phyloP scores from a whole-genome alignment of 2,329 filamentous ascomycete species.

The Aspergillus puulaauensis region DNA sequence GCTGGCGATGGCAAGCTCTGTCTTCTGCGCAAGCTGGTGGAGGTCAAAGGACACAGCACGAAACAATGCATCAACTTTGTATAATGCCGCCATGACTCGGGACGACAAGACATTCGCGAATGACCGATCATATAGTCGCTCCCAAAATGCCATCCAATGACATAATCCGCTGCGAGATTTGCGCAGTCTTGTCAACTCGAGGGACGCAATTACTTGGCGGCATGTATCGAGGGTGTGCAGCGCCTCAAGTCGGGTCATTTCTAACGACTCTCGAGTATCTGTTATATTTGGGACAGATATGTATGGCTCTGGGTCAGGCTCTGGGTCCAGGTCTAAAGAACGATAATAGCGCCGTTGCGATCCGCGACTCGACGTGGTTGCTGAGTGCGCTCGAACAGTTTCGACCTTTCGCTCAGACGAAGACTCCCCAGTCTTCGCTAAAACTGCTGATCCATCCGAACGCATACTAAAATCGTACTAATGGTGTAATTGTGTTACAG shows the following conservation, averaged over 20 bases:
- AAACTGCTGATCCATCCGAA: background rate
- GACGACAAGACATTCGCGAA: constrained; percentile 18
- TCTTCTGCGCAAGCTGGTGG: constrained; percentile 22
- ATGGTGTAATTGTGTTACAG: background rate
- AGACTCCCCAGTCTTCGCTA: background rate
- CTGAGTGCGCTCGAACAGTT: background rate
- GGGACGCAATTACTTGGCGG: constrained; percentile 25
- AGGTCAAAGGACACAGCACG: constrained; percentile 25
- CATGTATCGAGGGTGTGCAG: constrained; percentile 26
- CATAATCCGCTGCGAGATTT: constrained; percentile 28
- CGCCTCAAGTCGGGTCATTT: constrained; percentile 23
- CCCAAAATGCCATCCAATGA: constrained; percentile 32
- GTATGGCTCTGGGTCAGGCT: background rate
- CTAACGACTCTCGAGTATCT: constrained; percentile 5
- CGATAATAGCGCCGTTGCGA: constrained; percentile 17
- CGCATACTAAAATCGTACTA: constrained; percentile 11
- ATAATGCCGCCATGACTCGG: constrained; percentile 15
- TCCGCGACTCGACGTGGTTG: background rate
- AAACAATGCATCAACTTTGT: constrained; percentile 27
- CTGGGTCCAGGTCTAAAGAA: constrained; percentile 6
- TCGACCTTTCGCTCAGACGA: background rate
- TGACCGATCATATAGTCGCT: constrained; percentile 22
- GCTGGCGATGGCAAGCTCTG: constrained; percentile 16
- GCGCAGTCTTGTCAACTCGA: constrained; percentile 31
- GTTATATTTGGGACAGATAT: background rate